These are phyloP conservation scores for Primulina huaijiensis DNA, from an alignment of 257 asterid species.

Conservation along the genomic window DNA sequence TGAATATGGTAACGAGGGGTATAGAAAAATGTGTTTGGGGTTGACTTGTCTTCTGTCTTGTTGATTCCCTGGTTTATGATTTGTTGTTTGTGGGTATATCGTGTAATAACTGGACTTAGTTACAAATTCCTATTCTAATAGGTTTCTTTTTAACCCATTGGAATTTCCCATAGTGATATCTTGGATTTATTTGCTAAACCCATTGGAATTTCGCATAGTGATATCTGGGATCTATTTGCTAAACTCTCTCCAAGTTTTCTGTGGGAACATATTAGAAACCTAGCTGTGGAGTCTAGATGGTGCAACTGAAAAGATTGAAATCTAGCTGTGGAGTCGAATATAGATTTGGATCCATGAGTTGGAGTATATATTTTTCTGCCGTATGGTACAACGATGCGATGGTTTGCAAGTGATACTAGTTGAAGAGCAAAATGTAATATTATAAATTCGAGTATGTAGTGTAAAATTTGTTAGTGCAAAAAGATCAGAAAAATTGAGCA, in stretches of 20 bases:
- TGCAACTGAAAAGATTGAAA: not conserved
- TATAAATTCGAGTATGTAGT: not conserved
- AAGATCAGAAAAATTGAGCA: slow-evolving; percentile 35
- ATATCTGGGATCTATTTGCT: not conserved
- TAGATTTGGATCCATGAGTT: not conserved
- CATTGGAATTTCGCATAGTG: not conserved
- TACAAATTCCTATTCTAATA: too few species aligned
- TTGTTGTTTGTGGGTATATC: not conserved
- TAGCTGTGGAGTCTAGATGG: not conserved
- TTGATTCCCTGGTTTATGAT: not conserved
- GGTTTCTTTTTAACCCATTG: not conserved
- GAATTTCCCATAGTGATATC: not conserved
- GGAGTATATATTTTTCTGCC: not conserved
- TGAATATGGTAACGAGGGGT: not conserved
- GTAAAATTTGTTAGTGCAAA: slow-evolving; percentile 10
- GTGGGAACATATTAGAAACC: not conserved
- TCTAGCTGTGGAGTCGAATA: too few species aligned
- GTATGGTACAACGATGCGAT: not conserved
- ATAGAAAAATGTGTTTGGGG: not conserved
- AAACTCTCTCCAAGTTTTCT: not conserved
- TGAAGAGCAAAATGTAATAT: slow-evolving; percentile 3
- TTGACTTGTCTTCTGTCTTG: not conserved
- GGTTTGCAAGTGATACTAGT: not conserved
- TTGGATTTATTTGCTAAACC: not conserved
- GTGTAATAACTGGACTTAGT: not conserved